Conservation (phyloP, 148 eudicot species). For the Camellia sinensis region DNA sequence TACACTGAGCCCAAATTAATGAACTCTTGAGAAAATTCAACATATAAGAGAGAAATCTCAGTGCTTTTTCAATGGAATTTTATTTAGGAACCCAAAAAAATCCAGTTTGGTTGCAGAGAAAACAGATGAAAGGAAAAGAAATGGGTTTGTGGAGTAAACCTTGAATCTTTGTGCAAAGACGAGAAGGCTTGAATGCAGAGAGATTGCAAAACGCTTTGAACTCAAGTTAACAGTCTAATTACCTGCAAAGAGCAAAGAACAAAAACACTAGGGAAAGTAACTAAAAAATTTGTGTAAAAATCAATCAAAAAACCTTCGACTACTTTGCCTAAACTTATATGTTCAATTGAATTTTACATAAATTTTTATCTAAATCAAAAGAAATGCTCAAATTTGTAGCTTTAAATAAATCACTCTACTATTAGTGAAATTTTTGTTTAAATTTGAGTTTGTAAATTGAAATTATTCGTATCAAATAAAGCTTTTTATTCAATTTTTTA, state of each 20-base stretch:
- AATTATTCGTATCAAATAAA: too few species aligned
- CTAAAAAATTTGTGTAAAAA: too few species aligned
- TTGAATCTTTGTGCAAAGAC: conserved; percentile 8
- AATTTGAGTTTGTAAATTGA: too few species aligned
- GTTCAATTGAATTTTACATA: too few species aligned
- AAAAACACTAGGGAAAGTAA: background rate
- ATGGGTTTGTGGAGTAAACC: conserved; percentile 18
- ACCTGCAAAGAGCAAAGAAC: background rate
- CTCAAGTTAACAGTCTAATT: background rate
- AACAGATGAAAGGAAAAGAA: background rate
- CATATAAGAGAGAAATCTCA: background rate
- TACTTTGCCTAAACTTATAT: too few species aligned
- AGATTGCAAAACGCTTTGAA: background rate
- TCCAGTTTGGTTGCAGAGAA: background rate
- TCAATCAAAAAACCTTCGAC: too few species aligned
- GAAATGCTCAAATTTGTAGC: too few species aligned
- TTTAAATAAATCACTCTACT: too few species aligned
- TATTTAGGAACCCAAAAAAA: background rate
- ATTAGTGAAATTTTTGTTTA: too few species aligned
- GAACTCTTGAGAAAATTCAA: background rate
- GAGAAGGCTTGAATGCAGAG: conserved; percentile 16
- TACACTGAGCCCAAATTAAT: background rate
- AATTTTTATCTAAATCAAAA: too few species aligned
- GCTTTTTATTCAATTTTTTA: too few species aligned
- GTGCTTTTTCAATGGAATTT: background rate